Evolutionary conservation across 139 green algal genomes (phyloP).

Genomic region (Raphidocelis subcapitata): DNA sequence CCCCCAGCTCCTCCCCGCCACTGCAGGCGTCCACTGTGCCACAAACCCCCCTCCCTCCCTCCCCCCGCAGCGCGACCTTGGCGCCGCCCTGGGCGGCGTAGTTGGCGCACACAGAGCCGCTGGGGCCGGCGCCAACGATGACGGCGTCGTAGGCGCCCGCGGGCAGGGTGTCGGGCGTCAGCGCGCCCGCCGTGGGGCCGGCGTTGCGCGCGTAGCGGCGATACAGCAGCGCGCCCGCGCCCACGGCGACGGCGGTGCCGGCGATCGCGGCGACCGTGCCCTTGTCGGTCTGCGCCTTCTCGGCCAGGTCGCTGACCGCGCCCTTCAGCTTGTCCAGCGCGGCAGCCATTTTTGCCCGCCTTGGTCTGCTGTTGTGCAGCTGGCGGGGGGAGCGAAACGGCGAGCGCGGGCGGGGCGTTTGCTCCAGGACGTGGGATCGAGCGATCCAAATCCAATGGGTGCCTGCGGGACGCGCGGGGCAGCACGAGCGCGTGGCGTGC

Average conservation of each 20-base stretch:
- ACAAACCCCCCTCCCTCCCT: too few species aligned
- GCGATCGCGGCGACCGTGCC: constrained; percentile 16
- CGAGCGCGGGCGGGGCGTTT: too few species aligned
- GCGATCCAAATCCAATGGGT: too few species aligned
- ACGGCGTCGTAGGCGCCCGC: constrained; percentile 75
- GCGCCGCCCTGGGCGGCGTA: constrained; percentile 71
- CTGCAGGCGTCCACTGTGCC: too few species aligned
- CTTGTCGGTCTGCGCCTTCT: constrained; percentile 19
- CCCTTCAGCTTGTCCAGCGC: background rate
- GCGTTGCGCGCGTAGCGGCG: constrained; percentile 7
- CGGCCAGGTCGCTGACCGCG: background rate
- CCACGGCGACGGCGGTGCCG: background rate
- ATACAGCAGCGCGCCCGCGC: constrained; percentile 2
- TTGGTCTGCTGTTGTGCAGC: too few species aligned
- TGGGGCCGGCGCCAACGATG: constrained; percentile 86
- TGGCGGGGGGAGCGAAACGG: too few species aligned
- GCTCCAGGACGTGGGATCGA: too few species aligned
- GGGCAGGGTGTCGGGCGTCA: constrained; percentile 61
- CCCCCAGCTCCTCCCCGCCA: too few species aligned
- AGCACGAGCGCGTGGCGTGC: too few species aligned
- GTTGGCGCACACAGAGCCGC: constrained; percentile 68
- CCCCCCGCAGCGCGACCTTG: constrained; percentile 86
- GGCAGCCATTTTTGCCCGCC: too few species aligned
- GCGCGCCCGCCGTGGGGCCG: constrained; percentile 52
- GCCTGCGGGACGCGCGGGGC: too few species aligned